Base-by-base conservation (phyloP, 2,329 filamentous ascomycete species). In the Aspergillus awamori region DNA sequence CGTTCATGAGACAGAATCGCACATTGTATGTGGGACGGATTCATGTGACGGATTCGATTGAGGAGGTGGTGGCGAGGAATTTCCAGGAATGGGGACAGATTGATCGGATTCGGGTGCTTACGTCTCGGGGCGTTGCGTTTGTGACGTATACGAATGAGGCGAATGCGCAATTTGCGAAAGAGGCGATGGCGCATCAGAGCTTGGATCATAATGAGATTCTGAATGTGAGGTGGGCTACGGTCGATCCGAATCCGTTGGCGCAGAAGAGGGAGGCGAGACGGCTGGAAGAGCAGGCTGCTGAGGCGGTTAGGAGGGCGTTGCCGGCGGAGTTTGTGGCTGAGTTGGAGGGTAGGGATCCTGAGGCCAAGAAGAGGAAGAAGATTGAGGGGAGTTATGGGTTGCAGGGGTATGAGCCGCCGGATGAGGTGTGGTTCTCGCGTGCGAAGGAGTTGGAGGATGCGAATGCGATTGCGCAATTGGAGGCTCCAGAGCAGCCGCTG, bases 41-140 rank as follows among this genome's bases (percentile, higher is more conserved):
- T 75, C 92, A 97, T 76, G 94, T 97, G 38, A 94, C 89, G 11
- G 95, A 98, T 76, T 94, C 98, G 72, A 97, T 98, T 64, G 94
- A 99, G 74, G 95, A 99, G 78, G 87, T 98, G 38, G 94, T 98
- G 5, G 89, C 94, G 30, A 85, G 96, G 13, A 95, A 99, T 78
- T 97, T 98, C 74, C 90, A 92, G 24, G 95, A 99, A 84, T 99
- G 93, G 93, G 95, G 95, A 0, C 90, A 93, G 70, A 82, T 99
- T 53, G 94, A 98, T 75, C 86, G 95, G 48, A 88, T 89, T 51
- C 89, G 95, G 28, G 94, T 98, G 2, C 81, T 99, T 13, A 97
- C 96, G 60, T 89, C 87, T 1, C 82, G 94, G 43, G 96, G 95
- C 58, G 95, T 99, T 20, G 96, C 89, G 0, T 99, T 99, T 75